These are phyloP conservation scores for Phaeolepiota aurea DNA, from an alignment of 768 basidiomycete genomes.

Conservation along the genomic window DNA sequence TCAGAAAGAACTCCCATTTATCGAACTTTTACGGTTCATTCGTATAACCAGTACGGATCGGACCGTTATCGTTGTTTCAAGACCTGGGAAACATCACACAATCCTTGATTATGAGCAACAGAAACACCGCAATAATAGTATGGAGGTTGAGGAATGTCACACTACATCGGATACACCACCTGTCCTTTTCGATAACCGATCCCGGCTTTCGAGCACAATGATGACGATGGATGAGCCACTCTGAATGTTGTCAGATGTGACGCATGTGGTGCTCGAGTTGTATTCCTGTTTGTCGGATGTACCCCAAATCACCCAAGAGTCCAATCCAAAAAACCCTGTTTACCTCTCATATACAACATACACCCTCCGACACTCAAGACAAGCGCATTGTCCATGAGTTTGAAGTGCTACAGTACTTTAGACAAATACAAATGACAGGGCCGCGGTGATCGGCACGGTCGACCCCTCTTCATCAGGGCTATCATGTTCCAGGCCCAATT, in stretches of 20 bases:
- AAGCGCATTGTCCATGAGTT: too few species aligned
- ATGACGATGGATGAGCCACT: constrained; percentile 10
- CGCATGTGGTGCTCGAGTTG: too few species aligned
- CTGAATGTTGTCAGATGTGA: too few species aligned
- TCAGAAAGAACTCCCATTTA: constrained; percentile 62
- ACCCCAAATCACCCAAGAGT: constrained; percentile 6
- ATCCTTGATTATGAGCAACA: constrained; percentile 11
- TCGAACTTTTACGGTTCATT: constrained; percentile 66
- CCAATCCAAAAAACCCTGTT: too few species aligned
- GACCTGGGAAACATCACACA: constrained; percentile 47
- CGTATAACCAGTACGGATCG: constrained; percentile 59
- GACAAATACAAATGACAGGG: too few species aligned
- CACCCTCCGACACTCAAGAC: too few species aligned
- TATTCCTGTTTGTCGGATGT: too few species aligned
- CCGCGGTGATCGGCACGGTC: too few species aligned
- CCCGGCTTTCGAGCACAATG: constrained; percentile 7
- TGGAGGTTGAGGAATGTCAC: constrained; percentile 7
- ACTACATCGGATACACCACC: not conserved
- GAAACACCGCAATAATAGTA: constrained; percentile 10
- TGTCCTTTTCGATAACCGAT: not conserved
- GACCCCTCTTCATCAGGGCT: too few species aligned
- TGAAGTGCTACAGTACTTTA: too few species aligned
- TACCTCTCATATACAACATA: too few species aligned
- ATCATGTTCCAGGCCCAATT: too few species aligned
- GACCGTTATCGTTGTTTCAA: constrained; percentile 39